Percentiles rank a stretch among this genome's conserved stretches.
phyloP scores from a whole-genome alignment of 768 basidiomycete species.

The Boletellus sp. region DNA sequence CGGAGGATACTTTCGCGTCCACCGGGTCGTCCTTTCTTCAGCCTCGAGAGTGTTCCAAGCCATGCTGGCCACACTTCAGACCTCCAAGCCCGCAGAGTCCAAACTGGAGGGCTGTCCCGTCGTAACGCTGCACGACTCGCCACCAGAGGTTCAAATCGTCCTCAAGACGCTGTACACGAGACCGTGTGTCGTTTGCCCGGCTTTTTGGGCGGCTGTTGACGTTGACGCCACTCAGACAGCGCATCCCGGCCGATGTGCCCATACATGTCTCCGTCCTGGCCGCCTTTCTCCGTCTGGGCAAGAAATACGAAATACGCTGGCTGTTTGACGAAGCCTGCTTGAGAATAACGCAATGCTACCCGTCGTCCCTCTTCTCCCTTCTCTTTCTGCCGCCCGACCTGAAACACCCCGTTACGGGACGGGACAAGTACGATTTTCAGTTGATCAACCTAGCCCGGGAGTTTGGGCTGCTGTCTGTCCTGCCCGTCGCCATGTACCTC shows the following conservation, averaged over 20 bases:
- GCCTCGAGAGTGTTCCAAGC: constrained; percentile 20
- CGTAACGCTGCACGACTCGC: constrained; percentile 16
- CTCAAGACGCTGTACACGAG: constrained; percentile 21
- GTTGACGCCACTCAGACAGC: constrained; percentile 18
- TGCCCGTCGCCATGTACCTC: constrained; percentile 24
- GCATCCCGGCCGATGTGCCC: constrained; percentile 15
- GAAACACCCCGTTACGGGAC: constrained; percentile 17
- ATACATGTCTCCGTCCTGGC: constrained; percentile 20
- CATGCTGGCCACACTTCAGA: constrained; percentile 14
- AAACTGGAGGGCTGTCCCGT: constrained; percentile 25
- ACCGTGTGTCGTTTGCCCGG: constrained; percentile 18
- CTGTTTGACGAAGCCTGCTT: constrained; percentile 20
- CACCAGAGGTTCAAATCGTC: constrained; percentile 24
- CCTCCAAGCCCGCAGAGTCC: constrained; percentile 8
- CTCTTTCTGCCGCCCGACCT: constrained; percentile 22
- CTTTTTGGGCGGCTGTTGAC: neutral
- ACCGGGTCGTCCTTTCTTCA: constrained; percentile 20
- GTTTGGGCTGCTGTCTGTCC: constrained; percentile 20
- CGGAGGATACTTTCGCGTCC: constrained; percentile 21
- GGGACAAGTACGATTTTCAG: constrained; percentile 25
- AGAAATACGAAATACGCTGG: constrained; percentile 24
- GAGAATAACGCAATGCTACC: constrained; percentile 22
- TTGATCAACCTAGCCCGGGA: constrained; percentile 24
- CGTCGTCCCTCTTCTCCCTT: constrained; percentile 23
- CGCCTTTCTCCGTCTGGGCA: constrained; percentile 23